A percentile compares a stretch with the other conserved stretches of the same genome.
phyloP scores from a whole-genome alignment of 257 asterid species.

The Striga asiatica region DNA sequence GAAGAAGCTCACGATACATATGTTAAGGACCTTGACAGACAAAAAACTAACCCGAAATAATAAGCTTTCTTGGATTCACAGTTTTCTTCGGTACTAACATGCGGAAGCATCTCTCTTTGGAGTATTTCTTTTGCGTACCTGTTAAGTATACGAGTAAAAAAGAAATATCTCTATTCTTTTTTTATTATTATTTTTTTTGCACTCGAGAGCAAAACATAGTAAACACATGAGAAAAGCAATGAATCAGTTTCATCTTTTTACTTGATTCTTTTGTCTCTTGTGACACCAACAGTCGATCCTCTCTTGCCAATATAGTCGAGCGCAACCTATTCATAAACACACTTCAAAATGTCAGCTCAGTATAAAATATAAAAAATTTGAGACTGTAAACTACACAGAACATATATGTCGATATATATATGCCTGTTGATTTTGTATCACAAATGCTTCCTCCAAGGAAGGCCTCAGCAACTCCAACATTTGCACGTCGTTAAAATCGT shows the following conservation, averaged over 20 bases:
- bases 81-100: conserved; percentile 65
- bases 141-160: not conserved
- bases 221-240: no score
- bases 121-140: conserved; percentile 85
- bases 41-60: conserved; percentile 54
- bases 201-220: no score
- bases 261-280: conserved; percentile 79
- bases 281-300: conserved; percentile 84
- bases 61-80: conserved; percentile 78
- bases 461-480: conserved; percentile 91
- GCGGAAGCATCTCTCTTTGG: conserved; percentile 89
- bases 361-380: not conserved
- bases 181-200: no score
- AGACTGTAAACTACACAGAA: not conserved
- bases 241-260: conserved; percentile 23
- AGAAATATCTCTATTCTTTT: no score
- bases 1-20: not conserved
- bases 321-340: conserved; percentile 44
- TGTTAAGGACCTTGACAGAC: not conserved
- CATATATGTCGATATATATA: conserved; percentile 7
- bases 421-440: conserved; percentile 75
- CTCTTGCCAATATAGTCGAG: conserved; percentile 81
- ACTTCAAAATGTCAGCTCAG: not conserved
- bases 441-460: conserved; percentile 84
- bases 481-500: conserved; percentile 60